A percentile compares a stretch with the other conserved stretches of the same genome.
phyloP scores from a whole-genome alignment of 2,329 filamentous ascomycete genomes.

The Stachybotrys elegans region DNA sequence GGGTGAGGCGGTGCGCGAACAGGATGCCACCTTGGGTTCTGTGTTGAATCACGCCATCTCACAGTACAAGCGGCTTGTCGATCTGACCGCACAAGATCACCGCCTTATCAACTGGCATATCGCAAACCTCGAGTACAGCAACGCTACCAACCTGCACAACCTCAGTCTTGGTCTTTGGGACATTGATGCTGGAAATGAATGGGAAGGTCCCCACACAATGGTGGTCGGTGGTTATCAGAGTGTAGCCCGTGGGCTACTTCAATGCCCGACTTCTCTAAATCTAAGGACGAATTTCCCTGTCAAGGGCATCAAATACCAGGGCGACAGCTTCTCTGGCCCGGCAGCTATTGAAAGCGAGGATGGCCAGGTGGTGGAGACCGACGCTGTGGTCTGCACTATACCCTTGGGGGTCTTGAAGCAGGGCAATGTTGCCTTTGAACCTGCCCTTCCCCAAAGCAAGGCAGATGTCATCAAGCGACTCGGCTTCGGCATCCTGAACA shows the following conservation, averaged over 20 bases:
- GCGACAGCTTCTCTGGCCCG: slow-evolving; percentile 36
- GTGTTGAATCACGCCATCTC: slow-evolving; percentile 87
- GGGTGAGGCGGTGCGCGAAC: slow-evolving; percentile 55
- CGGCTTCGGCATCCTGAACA: slow-evolving; percentile 92
- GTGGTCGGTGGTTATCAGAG: slow-evolving; percentile 92
- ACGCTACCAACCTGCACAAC: slow-evolving; percentile 80
- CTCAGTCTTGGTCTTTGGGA: slow-evolving; percentile 92
- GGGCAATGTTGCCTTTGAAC: slow-evolving; percentile 78
- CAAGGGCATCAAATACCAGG: slow-evolving; percentile 63
- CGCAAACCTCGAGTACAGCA: slow-evolving; percentile 96
- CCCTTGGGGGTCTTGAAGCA: slow-evolving; percentile 89
- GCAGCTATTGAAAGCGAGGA: slow-evolving; percentile 70
- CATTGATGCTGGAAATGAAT: slow-evolving; percentile 96
- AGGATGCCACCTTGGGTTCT: slow-evolving; percentile 75
- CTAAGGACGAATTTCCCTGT: slow-evolving; percentile 71
- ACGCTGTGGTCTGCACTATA: slow-evolving; percentile 84
- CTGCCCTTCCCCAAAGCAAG: slow-evolving; percentile 85
- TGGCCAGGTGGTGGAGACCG: slow-evolving; percentile 73
- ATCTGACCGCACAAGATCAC: slow-evolving; percentile 80
- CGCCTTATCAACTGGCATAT: slow-evolving; percentile 96
- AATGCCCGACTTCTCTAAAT: slow-evolving; percentile 70
- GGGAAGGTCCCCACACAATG: slow-evolving; percentile 91
- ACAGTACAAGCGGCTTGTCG: slow-evolving; percentile 79
- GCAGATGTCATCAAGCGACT: slow-evolving; percentile 72
- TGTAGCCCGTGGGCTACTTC: slow-evolving; percentile 79